Evolutionary conservation across 2,329 filamentous ascomycete genomes (phyloP).

Genomic region (Rutstroemia sp.): DNA sequence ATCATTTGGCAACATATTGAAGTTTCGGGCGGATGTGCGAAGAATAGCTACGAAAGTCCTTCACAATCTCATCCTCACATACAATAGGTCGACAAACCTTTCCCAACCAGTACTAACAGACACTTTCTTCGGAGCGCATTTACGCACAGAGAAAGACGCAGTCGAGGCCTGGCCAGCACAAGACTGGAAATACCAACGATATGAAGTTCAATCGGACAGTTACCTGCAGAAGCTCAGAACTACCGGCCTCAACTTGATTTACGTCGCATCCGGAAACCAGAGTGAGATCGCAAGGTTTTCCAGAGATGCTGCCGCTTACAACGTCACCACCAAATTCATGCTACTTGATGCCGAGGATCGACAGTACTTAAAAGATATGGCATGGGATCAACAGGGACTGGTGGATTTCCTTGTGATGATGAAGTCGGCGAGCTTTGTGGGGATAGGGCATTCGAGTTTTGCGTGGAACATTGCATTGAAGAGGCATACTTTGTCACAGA

Average conservation of each 20-base stretch:
- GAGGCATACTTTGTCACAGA: slow-evolving; percentile 16
- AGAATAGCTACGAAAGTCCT: slow-evolving; percentile 20
- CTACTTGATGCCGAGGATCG: slow-evolving; percentile 33
- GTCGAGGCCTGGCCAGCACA: slow-evolving; percentile 14
- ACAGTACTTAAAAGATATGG: slow-evolving; percentile 29
- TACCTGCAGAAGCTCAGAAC: slow-evolving; percentile 31
- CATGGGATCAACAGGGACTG: slow-evolving; percentile 40
- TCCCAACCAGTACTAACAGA: slow-evolving; percentile 7
- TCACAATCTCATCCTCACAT: slow-evolving; percentile 8
- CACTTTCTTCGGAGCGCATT: slow-evolving; percentile 20
- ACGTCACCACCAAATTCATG: slow-evolving; percentile 35
- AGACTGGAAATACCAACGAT: slow-evolving; percentile 15
- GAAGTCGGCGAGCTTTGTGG: slow-evolving; percentile 36
- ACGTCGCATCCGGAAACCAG: slow-evolving; percentile 37
- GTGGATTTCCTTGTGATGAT: slow-evolving; percentile 44
- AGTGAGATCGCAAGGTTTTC: slow-evolving; percentile 32
- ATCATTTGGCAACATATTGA: slow-evolving; percentile 21
- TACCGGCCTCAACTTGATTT: slow-evolving; percentile 30
- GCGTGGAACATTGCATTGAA: slow-evolving; percentile 38
- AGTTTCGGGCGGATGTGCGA: slow-evolving; percentile 18
- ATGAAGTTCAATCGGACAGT: slow-evolving; percentile 28
- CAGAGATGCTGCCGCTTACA: slow-evolving; percentile 28
- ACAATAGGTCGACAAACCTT: slow-evolving; percentile 7
- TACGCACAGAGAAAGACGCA: slow-evolving; percentile 23
- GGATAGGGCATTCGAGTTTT: slow-evolving; percentile 38